Base-by-base conservation (phyloP, 1,284 basidiomycete species). In the Tylopilus orsonianus region DNA sequence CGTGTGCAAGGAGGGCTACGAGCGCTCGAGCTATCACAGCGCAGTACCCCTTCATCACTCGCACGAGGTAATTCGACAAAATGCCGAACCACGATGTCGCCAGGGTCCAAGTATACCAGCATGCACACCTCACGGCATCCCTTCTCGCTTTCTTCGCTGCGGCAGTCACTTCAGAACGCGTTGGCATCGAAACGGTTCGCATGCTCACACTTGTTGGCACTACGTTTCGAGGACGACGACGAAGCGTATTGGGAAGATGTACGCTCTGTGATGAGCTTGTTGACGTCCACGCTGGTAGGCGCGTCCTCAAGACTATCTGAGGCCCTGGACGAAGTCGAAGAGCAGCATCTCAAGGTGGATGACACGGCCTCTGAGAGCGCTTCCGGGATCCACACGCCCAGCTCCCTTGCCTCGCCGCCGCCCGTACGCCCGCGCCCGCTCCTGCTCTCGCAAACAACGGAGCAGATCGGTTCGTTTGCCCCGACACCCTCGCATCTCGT, bases 191-290 rank as follows among this genome's bases (percentile, higher is more conserved):
- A 84, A 56, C 77, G 88, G 12, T 89, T 87, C 56, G 77, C 88
- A 0, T 87, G 83, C 51, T 78, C 89, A 0, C 85, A 91, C 60
- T 71, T 91, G 2, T 73, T 91, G 2, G 87, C 88, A 5, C 65
- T 91, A 30, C 75, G 87, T 5, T 91, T 90, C 59, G 71, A 67
- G 38, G 78, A 78, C 38, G 75, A 78, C 37, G 78, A 86, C 53
- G 82, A 85, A 53, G 69, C 71, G 7, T 91, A 91, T 58, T 91
- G 87, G 87, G 87, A 90, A 55, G 83, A 90, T 58, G 87, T 87
- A 26, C 76, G 83, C 19, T 80, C 81, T 32, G 78, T 91, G 26
- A 83, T 88, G 73, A 74, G 73, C 6, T 62, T 91, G 5, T 66
- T 91, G 48, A 81, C 81, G 2, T 81, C 74, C 30, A 77, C 85